Evolutionary conservation across 1,284 basidiomycete genomes (phyloP).

Genomic region (Ganoderma lingzhi): DNA sequence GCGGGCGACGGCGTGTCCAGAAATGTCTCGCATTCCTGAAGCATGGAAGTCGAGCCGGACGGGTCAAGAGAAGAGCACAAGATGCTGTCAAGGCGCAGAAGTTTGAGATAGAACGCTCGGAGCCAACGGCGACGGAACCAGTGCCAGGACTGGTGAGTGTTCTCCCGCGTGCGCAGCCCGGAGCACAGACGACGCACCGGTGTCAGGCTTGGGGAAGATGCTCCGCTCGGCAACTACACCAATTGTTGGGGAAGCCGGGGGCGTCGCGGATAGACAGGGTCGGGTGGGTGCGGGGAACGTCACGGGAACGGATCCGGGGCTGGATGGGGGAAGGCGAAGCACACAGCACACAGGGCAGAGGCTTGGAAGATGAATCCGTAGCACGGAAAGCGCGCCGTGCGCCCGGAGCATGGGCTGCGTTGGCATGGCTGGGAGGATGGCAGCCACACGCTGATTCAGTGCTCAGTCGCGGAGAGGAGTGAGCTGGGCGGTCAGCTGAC

Average conservation of each 20-base stretch:
- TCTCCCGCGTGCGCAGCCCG: constrained; percentile 4
- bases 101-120: not conserved
- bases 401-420: constrained; percentile 11
- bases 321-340: not conserved
- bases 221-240: not conserved
- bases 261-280: constrained; percentile 7
- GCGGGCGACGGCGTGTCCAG: not conserved
- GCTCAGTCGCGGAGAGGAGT: constrained; percentile 1
- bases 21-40: not conserved
- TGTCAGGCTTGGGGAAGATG: not conserved
- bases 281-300: constrained; percentile 10
- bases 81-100: not conserved
- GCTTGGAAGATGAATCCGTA: not conserved
- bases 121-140: constrained; percentile 1
- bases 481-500: constrained; percentile 28
- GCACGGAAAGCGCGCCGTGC: constrained; percentile 8
- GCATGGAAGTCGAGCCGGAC: not conserved
- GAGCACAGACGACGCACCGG: not conserved
- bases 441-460: not conserved
- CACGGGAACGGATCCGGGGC: constrained; percentile 3
- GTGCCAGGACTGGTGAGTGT: not conserved
- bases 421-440: constrained; percentile 15
- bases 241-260: not conserved
- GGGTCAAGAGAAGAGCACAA: not conserved
- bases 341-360: not conserved